These are phyloP conservation scores for Gossypium aridum DNA, from an alignment of 441 rosid genomes.

Conservation along the genomic window DNA sequence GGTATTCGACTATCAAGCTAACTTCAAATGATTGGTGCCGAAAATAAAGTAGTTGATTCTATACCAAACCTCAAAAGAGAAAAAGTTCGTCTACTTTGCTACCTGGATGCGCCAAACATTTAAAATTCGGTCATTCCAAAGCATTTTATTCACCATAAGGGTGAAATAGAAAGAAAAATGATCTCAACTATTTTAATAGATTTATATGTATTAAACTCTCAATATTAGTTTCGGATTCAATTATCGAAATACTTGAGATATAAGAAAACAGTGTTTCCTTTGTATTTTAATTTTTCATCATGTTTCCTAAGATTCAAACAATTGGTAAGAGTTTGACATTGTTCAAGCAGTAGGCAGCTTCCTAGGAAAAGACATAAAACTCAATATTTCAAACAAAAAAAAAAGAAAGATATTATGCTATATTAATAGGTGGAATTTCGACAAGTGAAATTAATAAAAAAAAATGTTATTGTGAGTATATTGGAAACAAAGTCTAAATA, in stretches of 20 bases:
- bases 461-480: neutral
- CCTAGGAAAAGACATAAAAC: neutral
- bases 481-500: neutral
- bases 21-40: neutral
- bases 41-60: neutral
- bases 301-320: conserved; percentile 2
- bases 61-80: neutral
- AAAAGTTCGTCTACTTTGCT: neutral
- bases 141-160: neutral
- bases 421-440: too few species aligned
- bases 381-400: neutral
- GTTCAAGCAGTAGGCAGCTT: neutral
- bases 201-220: too few species aligned
- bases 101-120: neutral
- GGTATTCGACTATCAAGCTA: neutral
- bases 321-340: neutral
- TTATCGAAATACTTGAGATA: neutral
- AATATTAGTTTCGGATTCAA: neutral
- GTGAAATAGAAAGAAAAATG: neutral
- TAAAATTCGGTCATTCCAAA: neutral
- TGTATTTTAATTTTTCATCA: neutral
- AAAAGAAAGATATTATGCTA: too few species aligned
- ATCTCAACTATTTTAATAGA: neutral
- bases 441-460: neutral
- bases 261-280: neutral